Conservation (phyloP, 495 filamentous ascomycete species). For the Trichoderma reesei region DNA sequence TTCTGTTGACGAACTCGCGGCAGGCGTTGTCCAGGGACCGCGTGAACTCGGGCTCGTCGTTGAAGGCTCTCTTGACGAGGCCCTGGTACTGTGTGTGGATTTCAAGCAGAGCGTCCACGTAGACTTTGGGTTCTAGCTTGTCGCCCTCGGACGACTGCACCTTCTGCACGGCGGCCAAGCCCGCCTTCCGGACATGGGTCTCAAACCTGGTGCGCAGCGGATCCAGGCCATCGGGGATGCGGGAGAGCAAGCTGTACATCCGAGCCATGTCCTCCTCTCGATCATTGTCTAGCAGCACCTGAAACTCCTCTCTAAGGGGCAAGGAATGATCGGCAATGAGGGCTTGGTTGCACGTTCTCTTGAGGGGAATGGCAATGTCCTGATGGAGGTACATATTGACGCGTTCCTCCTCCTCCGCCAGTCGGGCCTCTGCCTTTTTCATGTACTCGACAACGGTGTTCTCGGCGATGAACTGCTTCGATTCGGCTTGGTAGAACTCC, state of each 20-base stretch:
- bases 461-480: slow-evolving; percentile 85
- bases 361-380: slow-evolving; percentile 75
- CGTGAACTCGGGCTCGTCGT: slow-evolving; percentile 93
- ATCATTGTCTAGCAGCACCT: slow-evolving; percentile 88
- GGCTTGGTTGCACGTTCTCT: slow-evolving; percentile 77
- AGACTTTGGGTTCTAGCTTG: slow-evolving; percentile 87
- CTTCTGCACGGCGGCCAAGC: slow-evolving; percentile 80
- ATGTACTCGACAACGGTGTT: slow-evolving; percentile 99
- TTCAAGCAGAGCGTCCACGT: slow-evolving; percentile 89
- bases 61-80: slow-evolving; percentile 86
- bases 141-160: slow-evolving; percentile 73
- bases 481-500: slow-evolving; percentile 83
- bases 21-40: slow-evolving; percentile 94
- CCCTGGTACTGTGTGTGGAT: slow-evolving; percentile 88
- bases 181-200: slow-evolving; percentile 82
- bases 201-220: slow-evolving; percentile 85
- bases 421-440: slow-evolving; percentile 94
- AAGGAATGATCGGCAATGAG: slow-evolving; percentile 80
- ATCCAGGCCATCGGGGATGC: slow-evolving; percentile 87
- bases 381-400: slow-evolving; percentile 84
- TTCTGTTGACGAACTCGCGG: slow-evolving; percentile 95
- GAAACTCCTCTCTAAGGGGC: slow-evolving; percentile 89
- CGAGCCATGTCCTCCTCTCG: slow-evolving; percentile 88
- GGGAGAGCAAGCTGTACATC: slow-evolving; percentile 88
- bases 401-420: slow-evolving; percentile 89